These are phyloP conservation scores for Nowakowskiella sp. DNA, from an alignment of 192 early-diverging fungal species.

Conservation along the genomic window DNA sequence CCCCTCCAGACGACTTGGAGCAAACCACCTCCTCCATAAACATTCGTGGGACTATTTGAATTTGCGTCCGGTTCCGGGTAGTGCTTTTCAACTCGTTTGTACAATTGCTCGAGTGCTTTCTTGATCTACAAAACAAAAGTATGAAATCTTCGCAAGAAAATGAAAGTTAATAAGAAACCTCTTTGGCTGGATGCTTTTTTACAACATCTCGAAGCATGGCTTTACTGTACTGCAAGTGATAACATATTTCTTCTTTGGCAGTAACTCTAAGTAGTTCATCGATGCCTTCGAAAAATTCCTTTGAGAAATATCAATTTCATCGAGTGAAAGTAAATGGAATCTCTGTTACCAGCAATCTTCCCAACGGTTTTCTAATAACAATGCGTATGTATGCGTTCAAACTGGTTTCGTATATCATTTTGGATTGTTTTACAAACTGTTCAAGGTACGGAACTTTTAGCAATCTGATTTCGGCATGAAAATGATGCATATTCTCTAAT, in stretches of 20 bases:
- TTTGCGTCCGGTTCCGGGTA: constrained; percentile 77
- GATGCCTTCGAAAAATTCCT: constrained; percentile 96
- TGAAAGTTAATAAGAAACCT: constrained; percentile 50
- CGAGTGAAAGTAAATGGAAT: neutral
- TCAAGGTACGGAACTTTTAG: constrained; percentile 68
- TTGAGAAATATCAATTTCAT: constrained; percentile 4
- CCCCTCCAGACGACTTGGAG: constrained; percentile 84
- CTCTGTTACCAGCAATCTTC: constrained; percentile 60
- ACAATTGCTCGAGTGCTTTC: constrained; percentile 71
- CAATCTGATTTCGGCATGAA: constrained; percentile 68
- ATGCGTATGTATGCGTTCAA: constrained; percentile 77
- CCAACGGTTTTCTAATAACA: constrained; percentile 82
- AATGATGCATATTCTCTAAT: constrained; percentile 92
- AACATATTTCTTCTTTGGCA: constrained; percentile 69
- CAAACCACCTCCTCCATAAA: constrained; percentile 50
- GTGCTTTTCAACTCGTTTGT: constrained; percentile 92
- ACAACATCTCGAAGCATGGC: constrained; percentile 76
- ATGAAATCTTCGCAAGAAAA: constrained; percentile 6
- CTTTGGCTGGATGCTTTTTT: constrained; percentile 72
- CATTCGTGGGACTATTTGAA: neutral
- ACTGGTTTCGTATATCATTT: constrained; percentile 69
- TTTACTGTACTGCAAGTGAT: constrained; percentile 78
- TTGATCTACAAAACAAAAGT: constrained; percentile 41
- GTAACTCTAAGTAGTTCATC: constrained; percentile 74
- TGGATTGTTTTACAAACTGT: constrained; percentile 74